A percentile compares a stretch with the other conserved stretches of the same genome.
Evolutionary conservation across 441 rosid genomes (phyloP).

Genomic region (Populus hybrid): DNA sequence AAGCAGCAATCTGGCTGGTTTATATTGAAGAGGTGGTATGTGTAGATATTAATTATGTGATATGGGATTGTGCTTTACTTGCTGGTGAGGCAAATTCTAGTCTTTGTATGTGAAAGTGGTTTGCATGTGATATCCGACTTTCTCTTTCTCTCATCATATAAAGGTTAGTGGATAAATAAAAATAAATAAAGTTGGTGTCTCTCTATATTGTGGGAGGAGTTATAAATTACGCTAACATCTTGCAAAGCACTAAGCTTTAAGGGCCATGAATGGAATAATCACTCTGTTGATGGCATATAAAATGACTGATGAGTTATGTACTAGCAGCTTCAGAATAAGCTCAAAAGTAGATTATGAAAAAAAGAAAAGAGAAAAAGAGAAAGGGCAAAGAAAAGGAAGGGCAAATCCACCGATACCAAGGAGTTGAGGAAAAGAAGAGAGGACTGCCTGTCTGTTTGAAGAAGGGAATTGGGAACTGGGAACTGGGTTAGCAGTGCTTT

Average conservation of each 20-base stretch:
- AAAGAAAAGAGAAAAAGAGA: background rate
- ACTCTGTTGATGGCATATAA: constrained; percentile 24
- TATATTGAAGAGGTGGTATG: constrained; percentile 13
- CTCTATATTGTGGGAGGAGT: constrained; percentile 14
- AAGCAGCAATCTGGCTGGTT: constrained; percentile 2
- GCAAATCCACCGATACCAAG: constrained; percentile 33
- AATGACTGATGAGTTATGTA: background rate
- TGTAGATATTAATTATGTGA: constrained; percentile 16
- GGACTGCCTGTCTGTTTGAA: constrained; percentile 61
- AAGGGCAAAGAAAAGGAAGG: constrained; percentile 21
- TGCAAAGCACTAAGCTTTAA: constrained; percentile 28
- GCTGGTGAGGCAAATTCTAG: constrained; percentile 41
- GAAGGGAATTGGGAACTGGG: constrained; percentile 33
- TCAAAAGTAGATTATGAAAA: constrained; percentile 21
- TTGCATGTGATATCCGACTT: constrained; percentile 52
- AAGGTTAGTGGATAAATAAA: constrained; percentile 29
- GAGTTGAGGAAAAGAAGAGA: constrained; percentile 24
- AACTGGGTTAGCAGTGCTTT: background rate
- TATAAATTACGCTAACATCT: constrained; percentile 6
- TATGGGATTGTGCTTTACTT: constrained; percentile 56
- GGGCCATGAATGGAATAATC: constrained; percentile 41
- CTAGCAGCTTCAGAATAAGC: constrained; percentile 3
- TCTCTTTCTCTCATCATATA: constrained; percentile 24
- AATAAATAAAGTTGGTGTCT: constrained; percentile 22
- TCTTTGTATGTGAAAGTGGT: constrained; percentile 45